Evolutionary conservation across 108 stramenopile genomes (phyloP).

Genomic region (Nannochloropsis oceanica): DNA sequence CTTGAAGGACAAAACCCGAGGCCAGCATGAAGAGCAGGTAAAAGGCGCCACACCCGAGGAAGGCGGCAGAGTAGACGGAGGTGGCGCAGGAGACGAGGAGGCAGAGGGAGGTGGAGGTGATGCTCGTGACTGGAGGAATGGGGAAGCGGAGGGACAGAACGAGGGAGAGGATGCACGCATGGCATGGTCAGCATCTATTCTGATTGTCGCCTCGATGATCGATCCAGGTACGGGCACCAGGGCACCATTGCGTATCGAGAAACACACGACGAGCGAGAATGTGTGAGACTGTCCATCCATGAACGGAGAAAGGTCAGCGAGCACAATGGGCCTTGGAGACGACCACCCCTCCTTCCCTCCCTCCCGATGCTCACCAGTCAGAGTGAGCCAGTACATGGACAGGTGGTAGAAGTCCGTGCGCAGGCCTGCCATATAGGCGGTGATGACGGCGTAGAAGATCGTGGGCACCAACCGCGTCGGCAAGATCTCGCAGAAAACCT

Average conservation of each 20-base stretch:
- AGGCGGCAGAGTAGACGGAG: background rate
- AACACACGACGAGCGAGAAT: too few relatives aligned
- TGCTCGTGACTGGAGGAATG: background rate
- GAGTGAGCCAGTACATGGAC: background rate
- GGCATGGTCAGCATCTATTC: too few relatives aligned
- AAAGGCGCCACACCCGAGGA: background rate
- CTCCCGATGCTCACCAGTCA: background rate
- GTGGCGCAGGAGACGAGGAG: background rate
- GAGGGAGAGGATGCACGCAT: too few relatives aligned
- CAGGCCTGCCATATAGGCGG: background rate
- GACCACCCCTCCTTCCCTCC: background rate
- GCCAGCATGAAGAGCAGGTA: background rate
- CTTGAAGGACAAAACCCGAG: background rate
- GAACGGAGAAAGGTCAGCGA: too few relatives aligned
- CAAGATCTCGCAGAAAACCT: background rate
- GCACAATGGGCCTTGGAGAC: background rate
- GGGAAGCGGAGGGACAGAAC: background rate
- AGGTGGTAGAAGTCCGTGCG: background rate
- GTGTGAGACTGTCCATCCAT: too few relatives aligned
- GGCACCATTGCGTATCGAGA: too few relatives aligned
- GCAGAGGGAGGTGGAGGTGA: background rate
- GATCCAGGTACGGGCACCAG: too few relatives aligned
- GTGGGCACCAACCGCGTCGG: background rate
- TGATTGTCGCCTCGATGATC: too few relatives aligned
- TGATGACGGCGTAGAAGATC: background rate